Evolutionary conservation across 331 rosid genomes (phyloP).

Genomic region (Malus hybrid): DNA sequence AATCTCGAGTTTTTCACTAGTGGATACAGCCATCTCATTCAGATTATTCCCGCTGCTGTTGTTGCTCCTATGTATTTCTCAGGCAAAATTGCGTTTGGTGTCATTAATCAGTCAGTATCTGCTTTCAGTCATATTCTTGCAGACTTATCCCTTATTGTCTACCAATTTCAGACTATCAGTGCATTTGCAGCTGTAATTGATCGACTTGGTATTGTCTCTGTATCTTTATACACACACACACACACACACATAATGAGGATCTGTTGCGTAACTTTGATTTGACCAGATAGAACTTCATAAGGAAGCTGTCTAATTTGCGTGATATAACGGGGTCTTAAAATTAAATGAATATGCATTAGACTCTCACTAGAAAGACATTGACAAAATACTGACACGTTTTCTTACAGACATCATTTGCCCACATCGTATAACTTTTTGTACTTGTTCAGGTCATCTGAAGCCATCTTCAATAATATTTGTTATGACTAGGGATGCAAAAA

Average conservation of each 20-base stretch:
- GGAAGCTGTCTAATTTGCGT: background rate
- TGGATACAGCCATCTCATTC: slow-evolving; percentile 87
- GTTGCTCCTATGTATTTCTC: slow-evolving; percentile 96
- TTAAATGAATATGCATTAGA: background rate
- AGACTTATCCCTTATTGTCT: slow-evolving; percentile 82
- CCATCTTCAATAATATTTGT: background rate
- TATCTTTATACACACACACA: slow-evolving; percentile 7
- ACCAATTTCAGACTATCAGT: slow-evolving; percentile 87
- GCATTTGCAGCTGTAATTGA: slow-evolving; percentile 95
- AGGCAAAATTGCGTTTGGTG: slow-evolving; percentile 95
- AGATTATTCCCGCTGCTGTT: slow-evolving; percentile 93
- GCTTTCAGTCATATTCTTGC: slow-evolving; percentile 95
- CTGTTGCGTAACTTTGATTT: background rate
- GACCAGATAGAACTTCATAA: background rate
- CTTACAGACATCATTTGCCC: background rate
- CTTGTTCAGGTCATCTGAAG: background rate
- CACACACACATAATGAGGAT: background rate
- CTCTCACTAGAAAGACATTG: background rate
- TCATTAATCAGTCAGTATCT: slow-evolving; percentile 89
- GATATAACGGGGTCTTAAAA: background rate
- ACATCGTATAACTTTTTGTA: background rate
- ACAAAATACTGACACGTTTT: background rate
- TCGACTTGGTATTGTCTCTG: slow-evolving; percentile 60
- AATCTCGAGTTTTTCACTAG: slow-evolving; percentile 85
- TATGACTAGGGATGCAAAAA: background rate